phyloP scores from a whole-genome alignment of 2,329 filamentous ascomycete species.

The Colletotrichum costaricense region DNA sequence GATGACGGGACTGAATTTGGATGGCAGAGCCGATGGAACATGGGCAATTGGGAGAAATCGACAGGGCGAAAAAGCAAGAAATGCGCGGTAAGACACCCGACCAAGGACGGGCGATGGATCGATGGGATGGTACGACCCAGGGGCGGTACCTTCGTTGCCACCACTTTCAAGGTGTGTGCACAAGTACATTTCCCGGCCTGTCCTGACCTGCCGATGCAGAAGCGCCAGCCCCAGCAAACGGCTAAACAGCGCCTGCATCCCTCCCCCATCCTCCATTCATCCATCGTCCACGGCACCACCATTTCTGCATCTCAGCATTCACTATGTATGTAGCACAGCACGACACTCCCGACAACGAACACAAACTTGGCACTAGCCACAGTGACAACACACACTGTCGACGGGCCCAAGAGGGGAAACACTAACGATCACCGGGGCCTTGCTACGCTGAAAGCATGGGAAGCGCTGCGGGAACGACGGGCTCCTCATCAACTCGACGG shows the following conservation, averaged over 20 bases:
- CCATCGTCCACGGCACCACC: neutral
- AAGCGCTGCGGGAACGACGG: constrained; percentile 25
- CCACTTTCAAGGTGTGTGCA: neutral
- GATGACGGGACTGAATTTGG: constrained; percentile 25
- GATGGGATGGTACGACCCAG: constrained; percentile 27
- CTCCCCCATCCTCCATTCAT: neutral
- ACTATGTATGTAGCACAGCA: neutral
- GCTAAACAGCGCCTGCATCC: constrained; percentile 17
- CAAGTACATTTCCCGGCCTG: neutral
- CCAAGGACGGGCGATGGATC: constrained; percentile 20
- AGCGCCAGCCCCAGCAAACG: constrained; percentile 27
- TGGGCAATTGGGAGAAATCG: constrained; percentile 14
- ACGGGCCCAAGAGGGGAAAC: neutral
- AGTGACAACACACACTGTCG: neutral
- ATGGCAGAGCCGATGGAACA: neutral
- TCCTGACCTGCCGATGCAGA: neutral
- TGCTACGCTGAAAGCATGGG: constrained; percentile 12
- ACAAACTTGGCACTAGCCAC: neutral
- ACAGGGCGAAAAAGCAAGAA: constrained; percentile 32
- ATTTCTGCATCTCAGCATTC: neutral
- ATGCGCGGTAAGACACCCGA: constrained; percentile 14
- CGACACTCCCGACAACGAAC: neutral
- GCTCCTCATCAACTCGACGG: constrained; percentile 12
- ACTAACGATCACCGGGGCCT: neutral
- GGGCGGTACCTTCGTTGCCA: neutral